A percentile compares a stretch with the other conserved stretches of the same genome.
Evolutionary conservation across 2,329 filamentous ascomycete genomes (phyloP).

Genomic region (Aschersonia sp.): DNA sequence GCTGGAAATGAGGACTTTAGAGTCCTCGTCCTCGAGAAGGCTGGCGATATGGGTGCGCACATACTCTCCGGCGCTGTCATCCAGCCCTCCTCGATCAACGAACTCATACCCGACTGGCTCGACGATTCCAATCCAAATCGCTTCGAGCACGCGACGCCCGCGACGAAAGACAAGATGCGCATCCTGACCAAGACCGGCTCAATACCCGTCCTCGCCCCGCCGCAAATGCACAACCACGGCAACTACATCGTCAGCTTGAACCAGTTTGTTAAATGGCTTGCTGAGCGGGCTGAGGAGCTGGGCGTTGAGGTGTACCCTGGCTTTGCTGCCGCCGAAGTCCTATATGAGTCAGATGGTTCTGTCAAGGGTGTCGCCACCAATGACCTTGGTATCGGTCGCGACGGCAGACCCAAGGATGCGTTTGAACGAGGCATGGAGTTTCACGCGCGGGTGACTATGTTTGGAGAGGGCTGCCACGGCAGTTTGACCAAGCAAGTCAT

Average conservation of each 20-base stretch:
- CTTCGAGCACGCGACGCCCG: constrained; percentile 78
- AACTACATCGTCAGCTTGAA: constrained; percentile 97
- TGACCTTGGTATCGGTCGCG: constrained; percentile 70
- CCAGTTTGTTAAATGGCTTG: constrained; percentile 90
- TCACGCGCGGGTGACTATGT: constrained; percentile 78
- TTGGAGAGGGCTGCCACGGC: constrained; percentile 91
- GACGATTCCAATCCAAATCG: constrained; percentile 74
- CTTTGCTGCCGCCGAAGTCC: constrained; percentile 83
- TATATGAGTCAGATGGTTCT: constrained; percentile 75
- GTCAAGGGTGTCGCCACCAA: constrained; percentile 94
- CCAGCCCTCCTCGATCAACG: constrained; percentile 73
- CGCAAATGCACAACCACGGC: constrained; percentile 95
- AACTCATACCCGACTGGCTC: constrained; percentile 89
- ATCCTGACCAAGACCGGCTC: constrained; percentile 74
- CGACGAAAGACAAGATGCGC: constrained; percentile 74
- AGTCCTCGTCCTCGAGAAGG: constrained; percentile 86
- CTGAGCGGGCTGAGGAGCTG: constrained; percentile 87
- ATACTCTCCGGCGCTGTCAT: constrained; percentile 94
- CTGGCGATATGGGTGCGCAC: constrained; percentile 86
- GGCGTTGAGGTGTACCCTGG: constrained; percentile 95
- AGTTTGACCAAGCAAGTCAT: constrained; percentile 90
- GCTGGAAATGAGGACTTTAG: constrained; percentile 93
- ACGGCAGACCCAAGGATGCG: constrained; percentile 72
- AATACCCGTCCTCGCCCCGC: constrained; percentile 73
- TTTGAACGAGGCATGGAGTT: constrained; percentile 99